phyloP scores from a whole-genome alignment of 75 land plant species.

The Selaginella moellendorffii region DNA sequence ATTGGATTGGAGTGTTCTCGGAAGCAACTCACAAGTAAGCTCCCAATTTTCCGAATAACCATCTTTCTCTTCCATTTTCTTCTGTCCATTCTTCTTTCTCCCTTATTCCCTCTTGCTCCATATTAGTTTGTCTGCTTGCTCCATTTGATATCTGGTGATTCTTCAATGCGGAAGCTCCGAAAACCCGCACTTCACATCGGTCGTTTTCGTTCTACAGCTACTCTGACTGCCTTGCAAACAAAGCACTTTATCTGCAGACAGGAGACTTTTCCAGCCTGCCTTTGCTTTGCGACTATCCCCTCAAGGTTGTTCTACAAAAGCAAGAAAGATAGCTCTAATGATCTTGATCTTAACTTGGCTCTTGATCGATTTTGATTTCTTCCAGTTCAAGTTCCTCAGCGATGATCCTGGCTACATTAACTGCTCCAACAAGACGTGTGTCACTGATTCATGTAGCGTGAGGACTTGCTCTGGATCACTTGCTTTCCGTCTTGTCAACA shows the following conservation, averaged over 20 bases:
- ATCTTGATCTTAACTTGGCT: background rate
- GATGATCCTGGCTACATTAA: slow-evolving; percentile 47
- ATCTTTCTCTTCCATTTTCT: too few relatives aligned
- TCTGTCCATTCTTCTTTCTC: too few relatives aligned
- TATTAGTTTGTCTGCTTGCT: too few relatives aligned
- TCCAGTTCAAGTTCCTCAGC: slow-evolving; percentile 49
- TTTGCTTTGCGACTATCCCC: slow-evolving; percentile 73
- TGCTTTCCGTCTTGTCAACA: slow-evolving; percentile 61
- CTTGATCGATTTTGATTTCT: background rate
- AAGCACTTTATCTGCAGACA: slow-evolving; percentile 31
- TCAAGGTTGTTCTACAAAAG: slow-evolving; percentile 67
- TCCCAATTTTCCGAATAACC: too few relatives aligned
- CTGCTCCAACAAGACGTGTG: slow-evolving; percentile 38
- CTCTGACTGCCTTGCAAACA: slow-evolving; percentile 23
- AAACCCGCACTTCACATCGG: background rate
- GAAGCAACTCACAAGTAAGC: slow-evolving; percentile 44
- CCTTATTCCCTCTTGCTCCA: too few relatives aligned
- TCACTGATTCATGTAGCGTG: too few relatives aligned
- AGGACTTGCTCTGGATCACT: slow-evolving; percentile 48
- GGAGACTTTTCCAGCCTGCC: slow-evolving; percentile 46
- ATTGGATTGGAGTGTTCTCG: slow-evolving; percentile 59
- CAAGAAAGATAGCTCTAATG: background rate
- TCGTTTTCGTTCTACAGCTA: slow-evolving; percentile 21
- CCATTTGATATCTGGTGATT: background rate
- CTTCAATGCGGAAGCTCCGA: background rate